Evolutionary conservation across 352 stramenopile genomes (phyloP), one percentile per base, ranked within the genome.

Genomic region (Globisporangium takayamanum): DNA sequence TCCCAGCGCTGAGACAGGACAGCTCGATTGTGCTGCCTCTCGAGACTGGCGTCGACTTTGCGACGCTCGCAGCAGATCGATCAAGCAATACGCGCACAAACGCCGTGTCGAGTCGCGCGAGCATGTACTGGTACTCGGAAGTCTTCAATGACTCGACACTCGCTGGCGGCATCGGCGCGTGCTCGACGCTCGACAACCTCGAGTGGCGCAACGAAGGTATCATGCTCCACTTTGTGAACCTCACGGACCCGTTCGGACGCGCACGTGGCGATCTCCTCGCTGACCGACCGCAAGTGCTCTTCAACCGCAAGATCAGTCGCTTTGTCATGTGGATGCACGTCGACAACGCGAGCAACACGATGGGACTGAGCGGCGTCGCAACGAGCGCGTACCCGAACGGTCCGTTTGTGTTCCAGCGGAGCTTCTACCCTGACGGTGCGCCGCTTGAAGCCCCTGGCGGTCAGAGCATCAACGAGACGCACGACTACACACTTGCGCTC

Each of bases 271-370:
- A 57, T 2, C 69, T 97, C 28, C 55, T 84, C 10, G 78, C 82
- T 11, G 87, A 96, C 55, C 84, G 90, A 1, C 93, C 95, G 1
- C 98, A 98, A 55, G 92, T 98, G 14, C 55, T 98, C 11, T 97
- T 89, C 60, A 98, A 98, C 67, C 73, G 78, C 22, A 64, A 68
- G 3, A 95, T 78, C 7, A 61, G 76, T 39, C 76, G 89, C 37
- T 98, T 96, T 64, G 95, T 99, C 3, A 98, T 99, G 95, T 99
- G 96, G 96, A 95, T 97, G 78, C 85, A 95, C 48, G 84, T 98
- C 15, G 93, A 98, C 66, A 94, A 97, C 62, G 64, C 53, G 8
- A 79, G 66, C 15, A 89, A 92, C 57, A 81, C 83, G 1, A 85
- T 98, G 66, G 95, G 89, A 26, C 74, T 98, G 50, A 90, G 76